Conservation (phyloP, 805 yeast genomes). For the Lachancea thermotolerans region DNA sequence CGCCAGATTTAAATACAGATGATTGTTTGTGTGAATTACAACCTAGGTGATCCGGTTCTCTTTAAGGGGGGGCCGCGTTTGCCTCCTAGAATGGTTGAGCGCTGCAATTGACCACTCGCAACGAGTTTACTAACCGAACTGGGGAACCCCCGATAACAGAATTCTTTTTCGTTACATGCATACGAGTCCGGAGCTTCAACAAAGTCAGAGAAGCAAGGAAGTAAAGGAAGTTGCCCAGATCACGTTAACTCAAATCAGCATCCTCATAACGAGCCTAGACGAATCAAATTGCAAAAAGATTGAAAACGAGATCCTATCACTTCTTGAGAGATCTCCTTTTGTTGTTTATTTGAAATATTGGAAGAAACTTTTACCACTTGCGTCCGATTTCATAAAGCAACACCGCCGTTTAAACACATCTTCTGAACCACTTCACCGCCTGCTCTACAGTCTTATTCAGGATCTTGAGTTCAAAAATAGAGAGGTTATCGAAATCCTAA, state of each 20-base stretch:
- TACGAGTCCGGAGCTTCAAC: conserved; percentile 3
- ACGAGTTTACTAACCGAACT: not conserved
- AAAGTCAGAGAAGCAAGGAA: conserved; percentile 6
- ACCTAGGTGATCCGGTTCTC: not conserved
- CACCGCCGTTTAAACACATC: conserved; percentile 12
- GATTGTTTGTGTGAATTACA: not conserved
- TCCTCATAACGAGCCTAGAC: conserved; percentile 22
- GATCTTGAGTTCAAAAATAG: conserved; percentile 14
- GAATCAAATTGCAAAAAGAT: conserved; percentile 14
- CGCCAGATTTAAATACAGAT: not conserved
- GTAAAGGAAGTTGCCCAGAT: conserved; percentile 24
- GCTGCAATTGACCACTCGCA: too few species aligned
- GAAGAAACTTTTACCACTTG: conserved; percentile 22
- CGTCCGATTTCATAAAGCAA: conserved; percentile 17
- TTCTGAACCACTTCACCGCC: conserved; percentile 17
- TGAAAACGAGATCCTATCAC: conserved; percentile 16
- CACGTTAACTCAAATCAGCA: conserved; percentile 23
- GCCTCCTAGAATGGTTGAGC: too few species aligned
- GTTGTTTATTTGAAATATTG: conserved; percentile 23
- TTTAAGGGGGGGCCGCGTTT: too few species aligned
- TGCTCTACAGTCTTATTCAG: conserved; percentile 18
- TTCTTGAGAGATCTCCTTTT: conserved; percentile 20
- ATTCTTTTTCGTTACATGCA: conserved; percentile 5
- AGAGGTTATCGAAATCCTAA: conserved; percentile 12
- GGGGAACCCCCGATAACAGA: not conserved